Percentiles rank a stretch among this genome's conserved stretches.
These are phyloP conservation scores for Pleurotus djamor DNA, from an alignment of 768 basidiomycete genomes.

Conservation along the genomic window DNA sequence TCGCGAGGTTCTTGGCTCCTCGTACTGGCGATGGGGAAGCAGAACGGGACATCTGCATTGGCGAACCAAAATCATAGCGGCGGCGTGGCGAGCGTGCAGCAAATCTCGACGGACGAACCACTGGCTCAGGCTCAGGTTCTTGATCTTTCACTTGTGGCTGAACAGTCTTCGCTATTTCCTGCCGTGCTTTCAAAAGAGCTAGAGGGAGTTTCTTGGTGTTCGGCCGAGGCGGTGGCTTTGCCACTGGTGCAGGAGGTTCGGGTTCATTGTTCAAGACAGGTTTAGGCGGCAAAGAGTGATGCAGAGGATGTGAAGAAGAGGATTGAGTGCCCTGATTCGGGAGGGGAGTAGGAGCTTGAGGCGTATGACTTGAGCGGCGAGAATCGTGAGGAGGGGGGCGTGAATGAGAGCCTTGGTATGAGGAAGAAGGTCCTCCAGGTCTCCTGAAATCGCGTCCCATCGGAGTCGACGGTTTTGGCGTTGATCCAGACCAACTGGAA, in stretches of 20 bases:
- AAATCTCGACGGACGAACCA: slow-evolving; percentile 24
- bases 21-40: slow-evolving; percentile 23
- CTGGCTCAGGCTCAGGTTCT: background rate
- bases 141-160: background rate
- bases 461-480: slow-evolving; percentile 12
- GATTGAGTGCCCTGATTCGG: background rate
- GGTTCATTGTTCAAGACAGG: background rate
- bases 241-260: background rate
- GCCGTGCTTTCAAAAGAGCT: slow-evolving; percentile 1
- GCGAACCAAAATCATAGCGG: slow-evolving; percentile 8
- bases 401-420: slow-evolving; percentile 1
- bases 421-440: background rate
- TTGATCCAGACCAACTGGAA: background rate
- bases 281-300: slow-evolving; percentile 1
- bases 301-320: background rate
- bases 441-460: slow-evolving; percentile 6
- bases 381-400: slow-evolving; percentile 1
- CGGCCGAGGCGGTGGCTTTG: background rate
- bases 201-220: background rate
- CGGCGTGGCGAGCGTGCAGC: slow-evolving; percentile 12
- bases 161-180: background rate
- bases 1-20: slow-evolving; percentile 5
- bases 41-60: slow-evolving; percentile 21
- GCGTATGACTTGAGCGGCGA: background rate
- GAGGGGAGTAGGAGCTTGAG: background rate